Evolutionary conservation across 352 stramenopile genomes (phyloP).

Genomic region (Phytophthora agathidicida): DNA sequence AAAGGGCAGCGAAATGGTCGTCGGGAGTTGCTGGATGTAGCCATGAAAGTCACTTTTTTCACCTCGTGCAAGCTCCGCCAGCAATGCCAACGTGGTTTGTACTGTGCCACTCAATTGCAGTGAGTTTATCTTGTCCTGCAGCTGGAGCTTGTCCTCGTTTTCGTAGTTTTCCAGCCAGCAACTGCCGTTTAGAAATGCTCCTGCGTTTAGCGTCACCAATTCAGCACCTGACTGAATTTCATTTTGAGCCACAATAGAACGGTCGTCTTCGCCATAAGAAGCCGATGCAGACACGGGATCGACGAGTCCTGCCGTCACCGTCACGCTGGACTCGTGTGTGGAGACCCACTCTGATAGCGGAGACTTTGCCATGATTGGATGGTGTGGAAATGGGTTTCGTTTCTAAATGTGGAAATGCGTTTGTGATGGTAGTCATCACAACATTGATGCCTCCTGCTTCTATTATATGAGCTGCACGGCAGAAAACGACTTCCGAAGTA

Average conservation of each 20-base stretch:
- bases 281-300: slow-evolving; percentile 42
- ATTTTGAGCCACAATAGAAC: slow-evolving; percentile 54
- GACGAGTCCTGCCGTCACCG: slow-evolving; percentile 38
- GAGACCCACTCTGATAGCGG: slow-evolving; percentile 50
- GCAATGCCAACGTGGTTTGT: slow-evolving; percentile 50
- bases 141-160: slow-evolving; percentile 15
- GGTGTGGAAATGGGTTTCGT: slow-evolving; percentile 1
- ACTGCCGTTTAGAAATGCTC: slow-evolving; percentile 55
- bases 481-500: too few species aligned
- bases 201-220: slow-evolving; percentile 47
- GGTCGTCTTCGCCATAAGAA: slow-evolving; percentile 42
- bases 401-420: slow-evolving; percentile 21
- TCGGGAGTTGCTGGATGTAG: slow-evolving; percentile 69
- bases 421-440: too few species aligned
- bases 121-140: slow-evolving; percentile 32
- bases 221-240: slow-evolving; percentile 33
- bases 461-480: too few species aligned
- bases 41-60: slow-evolving; percentile 51
- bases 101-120: slow-evolving; percentile 55
- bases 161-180: slow-evolving; percentile 44
- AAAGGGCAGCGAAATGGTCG: slow-evolving; percentile 53
- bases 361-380: slow-evolving; percentile 20
- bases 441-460: too few species aligned
- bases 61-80: slow-evolving; percentile 45
- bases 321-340: slow-evolving; percentile 32